phyloP scores from a whole-genome alignment of 352 stramenopile species.

The Elongisporangium undulatum region DNA sequence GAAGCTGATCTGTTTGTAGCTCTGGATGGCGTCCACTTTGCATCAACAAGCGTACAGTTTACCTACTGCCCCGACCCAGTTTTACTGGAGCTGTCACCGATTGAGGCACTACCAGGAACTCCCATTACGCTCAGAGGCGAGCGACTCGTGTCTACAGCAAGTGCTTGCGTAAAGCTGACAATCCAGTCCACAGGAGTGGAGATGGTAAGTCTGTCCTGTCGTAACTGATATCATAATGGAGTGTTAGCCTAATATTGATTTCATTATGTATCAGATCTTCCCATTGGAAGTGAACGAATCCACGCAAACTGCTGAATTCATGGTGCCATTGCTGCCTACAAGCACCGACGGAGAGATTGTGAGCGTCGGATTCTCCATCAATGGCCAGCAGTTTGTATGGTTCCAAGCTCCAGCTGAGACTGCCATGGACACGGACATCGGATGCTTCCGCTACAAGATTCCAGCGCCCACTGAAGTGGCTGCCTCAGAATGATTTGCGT shows the following conservation, averaged over 20 bases:
- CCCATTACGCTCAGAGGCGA: conserved; percentile 19
- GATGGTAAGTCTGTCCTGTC: conserved; percentile 12
- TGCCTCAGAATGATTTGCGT: background rate
- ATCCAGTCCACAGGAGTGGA: conserved; percentile 12
- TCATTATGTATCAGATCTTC: conserved; percentile 7
- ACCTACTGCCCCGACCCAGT: conserved; percentile 16
- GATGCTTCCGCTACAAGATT: background rate
- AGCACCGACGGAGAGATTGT: conserved; percentile 7
- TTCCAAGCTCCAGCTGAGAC: background rate
- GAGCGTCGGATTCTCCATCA: conserved; percentile 10
- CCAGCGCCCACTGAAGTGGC: background rate
- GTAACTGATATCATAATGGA: background rate
- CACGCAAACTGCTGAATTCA: conserved; percentile 7
- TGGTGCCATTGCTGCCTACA: conserved; percentile 7
- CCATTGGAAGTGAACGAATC: conserved; percentile 13
- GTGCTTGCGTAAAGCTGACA: conserved; percentile 16
- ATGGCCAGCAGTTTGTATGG: conserved; percentile 13
- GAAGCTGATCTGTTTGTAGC: conserved; percentile 49
- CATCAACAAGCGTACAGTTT: conserved; percentile 24
- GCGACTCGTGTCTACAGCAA: conserved; percentile 4
- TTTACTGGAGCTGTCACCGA: conserved; percentile 13
- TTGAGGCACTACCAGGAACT: conserved; percentile 13
- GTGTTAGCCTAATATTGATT: background rate
- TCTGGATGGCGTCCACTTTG: conserved; percentile 42
- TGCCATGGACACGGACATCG: background rate